Evolutionary conservation across 2,329 filamentous ascomycete species (phyloP).

Genomic region (Fonsecaea monophora): DNA sequence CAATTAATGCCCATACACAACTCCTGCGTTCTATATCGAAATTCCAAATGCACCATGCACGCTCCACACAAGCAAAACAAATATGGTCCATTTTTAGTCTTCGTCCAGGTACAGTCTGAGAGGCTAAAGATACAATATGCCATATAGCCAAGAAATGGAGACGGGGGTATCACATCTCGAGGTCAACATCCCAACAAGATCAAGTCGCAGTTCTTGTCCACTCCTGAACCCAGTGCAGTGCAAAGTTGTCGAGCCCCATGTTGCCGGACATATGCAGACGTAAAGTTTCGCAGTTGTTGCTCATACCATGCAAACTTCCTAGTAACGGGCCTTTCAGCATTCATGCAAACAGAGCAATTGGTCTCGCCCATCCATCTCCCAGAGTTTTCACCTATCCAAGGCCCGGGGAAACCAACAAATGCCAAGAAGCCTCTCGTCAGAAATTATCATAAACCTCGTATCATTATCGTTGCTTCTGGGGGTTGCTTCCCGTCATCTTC

Average conservation of each 20-base stretch:
- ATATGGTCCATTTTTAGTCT: conserved; percentile 1
- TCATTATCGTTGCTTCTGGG: conserved; percentile 30
- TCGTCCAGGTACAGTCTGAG: conserved; percentile 1
- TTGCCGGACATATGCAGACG: background rate
- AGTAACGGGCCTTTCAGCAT: background rate
- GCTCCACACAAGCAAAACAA: background rate
- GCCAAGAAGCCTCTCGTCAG: conserved; percentile 22
- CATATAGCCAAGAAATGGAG: conserved; percentile 9
- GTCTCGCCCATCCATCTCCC: background rate
- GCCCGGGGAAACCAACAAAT: background rate
- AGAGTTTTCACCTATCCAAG: conserved; percentile 7
- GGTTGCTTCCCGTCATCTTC: conserved; percentile 24
- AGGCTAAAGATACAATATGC: conserved; percentile 7
- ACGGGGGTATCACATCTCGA: conserved; percentile 4
- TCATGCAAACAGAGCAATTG: background rate
- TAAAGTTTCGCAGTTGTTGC: background rate
- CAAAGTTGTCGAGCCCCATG: background rate
- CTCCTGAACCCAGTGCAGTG: background rate
- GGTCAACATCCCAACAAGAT: background rate
- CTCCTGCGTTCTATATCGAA: too few relatives aligned
- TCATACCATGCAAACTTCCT: conserved; percentile 1
- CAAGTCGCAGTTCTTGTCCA: background rate
- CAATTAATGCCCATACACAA: too few relatives aligned
- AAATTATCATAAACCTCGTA: conserved; percentile 26
- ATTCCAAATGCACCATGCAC: too few relatives aligned